Percentiles rank a stretch among this genome's conserved stretches.
These are phyloP conservation scores for Orbilia blumenaviensis DNA, from an alignment of 2,329 filamentous ascomycete genomes.

Conservation along the genomic window DNA sequence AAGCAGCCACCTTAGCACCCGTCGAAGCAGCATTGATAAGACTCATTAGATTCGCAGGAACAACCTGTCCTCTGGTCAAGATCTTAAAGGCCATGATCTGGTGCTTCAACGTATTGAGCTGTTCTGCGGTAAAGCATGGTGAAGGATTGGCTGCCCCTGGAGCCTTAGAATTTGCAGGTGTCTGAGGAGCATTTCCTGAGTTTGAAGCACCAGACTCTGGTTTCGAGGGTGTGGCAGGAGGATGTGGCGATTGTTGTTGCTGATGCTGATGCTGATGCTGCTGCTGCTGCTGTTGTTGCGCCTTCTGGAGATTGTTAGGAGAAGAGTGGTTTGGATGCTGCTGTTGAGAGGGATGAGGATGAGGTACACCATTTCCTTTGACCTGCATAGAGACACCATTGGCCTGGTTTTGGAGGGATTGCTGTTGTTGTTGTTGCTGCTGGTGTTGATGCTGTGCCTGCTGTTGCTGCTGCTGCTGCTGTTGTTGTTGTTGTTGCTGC, in stretches of 20 bases:
- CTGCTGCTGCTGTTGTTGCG: conserved; percentile 41
- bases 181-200: conserved; percentile 13
- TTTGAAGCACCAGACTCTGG: conserved; percentile 15
- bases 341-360: background rate
- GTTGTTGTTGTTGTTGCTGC: conserved; percentile 69
- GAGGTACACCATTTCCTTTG: conserved; percentile 14
- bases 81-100: conserved; percentile 94
- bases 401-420: conserved; percentile 42
- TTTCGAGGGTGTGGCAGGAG: conserved; percentile 38
- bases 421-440: conserved; percentile 61
- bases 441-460: conserved; percentile 65
- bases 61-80: conserved; percentile 82
- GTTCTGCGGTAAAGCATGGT: conserved; percentile 74
- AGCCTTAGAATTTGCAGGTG: conserved; percentile 58
- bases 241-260: conserved; percentile 43
- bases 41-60: conserved; percentile 68
- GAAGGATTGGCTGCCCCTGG: conserved; percentile 55
- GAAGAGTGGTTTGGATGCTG: conserved; percentile 22
- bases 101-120: conserved; percentile 78
- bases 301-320: conserved; percentile 36
- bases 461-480: conserved; percentile 64
- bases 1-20: conserved; percentile 58
- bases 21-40: conserved; percentile 62
- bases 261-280: too few species aligned
- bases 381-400: conserved; percentile 59